Conservation (phyloP, 352 stramenopile genomes). For the Phytophthora constricta region DNA sequence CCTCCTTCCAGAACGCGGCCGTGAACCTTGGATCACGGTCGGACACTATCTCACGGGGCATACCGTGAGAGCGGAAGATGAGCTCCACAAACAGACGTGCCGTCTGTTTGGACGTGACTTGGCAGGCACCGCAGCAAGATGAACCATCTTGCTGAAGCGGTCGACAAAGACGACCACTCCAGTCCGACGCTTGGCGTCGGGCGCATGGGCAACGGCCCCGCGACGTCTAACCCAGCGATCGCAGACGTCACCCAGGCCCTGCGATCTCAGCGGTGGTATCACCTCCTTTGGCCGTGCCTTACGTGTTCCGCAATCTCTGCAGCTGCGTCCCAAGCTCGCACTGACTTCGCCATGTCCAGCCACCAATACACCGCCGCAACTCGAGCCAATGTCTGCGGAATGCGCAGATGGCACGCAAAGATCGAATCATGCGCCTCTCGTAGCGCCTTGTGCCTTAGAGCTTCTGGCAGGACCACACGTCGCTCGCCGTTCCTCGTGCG, state of each 20-base stretch:
- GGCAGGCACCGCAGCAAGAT: too few relatives aligned
- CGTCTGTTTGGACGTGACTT: too few relatives aligned
- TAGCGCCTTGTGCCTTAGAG: constrained; percentile 13
- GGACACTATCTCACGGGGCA: too few relatives aligned
- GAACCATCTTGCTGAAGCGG: too few relatives aligned
- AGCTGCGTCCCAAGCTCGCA: neutral
- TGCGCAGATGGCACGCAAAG: constrained; percentile 12
- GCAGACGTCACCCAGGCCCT: neutral
- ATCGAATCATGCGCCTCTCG: constrained; percentile 21
- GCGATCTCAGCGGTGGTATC: neutral
- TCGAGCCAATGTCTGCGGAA: constrained; percentile 19
- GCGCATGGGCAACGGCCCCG: constrained; percentile 8
- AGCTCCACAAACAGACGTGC: too few relatives aligned
- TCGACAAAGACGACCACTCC: too few relatives aligned
- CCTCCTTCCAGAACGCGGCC: too few relatives aligned
- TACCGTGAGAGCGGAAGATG: too few relatives aligned
- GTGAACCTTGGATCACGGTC: too few relatives aligned
- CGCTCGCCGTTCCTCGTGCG: neutral
- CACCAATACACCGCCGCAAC: constrained; percentile 15
- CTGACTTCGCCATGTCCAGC: neutral
- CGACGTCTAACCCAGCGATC: constrained; percentile 4
- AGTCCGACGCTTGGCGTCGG: too few relatives aligned
- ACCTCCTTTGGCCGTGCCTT: neutral
- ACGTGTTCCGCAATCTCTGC: neutral
- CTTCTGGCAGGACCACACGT: constrained; percentile 14